Conservation (phyloP, 1,139 yeast species). For the Pichia sp. region DNA sequence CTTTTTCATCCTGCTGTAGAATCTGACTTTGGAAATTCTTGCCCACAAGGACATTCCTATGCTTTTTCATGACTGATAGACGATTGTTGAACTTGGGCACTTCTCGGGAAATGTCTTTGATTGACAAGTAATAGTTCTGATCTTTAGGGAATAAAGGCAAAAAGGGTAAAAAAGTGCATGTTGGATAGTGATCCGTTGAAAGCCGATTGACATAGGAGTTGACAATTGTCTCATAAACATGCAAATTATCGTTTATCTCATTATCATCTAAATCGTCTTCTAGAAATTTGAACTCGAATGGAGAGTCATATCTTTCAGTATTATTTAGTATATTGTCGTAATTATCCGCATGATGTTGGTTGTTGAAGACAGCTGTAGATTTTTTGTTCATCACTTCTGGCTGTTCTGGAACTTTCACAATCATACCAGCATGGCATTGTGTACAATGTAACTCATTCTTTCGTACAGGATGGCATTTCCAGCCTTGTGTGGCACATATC, state of each 20-base stretch:
- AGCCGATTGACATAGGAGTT: slow-evolving; percentile 22
- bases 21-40: slow-evolving; percentile 8
- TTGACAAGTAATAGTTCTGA: slow-evolving; percentile 20
- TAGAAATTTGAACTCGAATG: slow-evolving; percentile 8
- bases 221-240: slow-evolving; percentile 17
- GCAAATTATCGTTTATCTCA: slow-evolving; percentile 9
- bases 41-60: slow-evolving; percentile 14
- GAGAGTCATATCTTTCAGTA: slow-evolving; percentile 9
- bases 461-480: slow-evolving; percentile 25
- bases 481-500: slow-evolving; percentile 27
- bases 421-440: slow-evolving; percentile 24
- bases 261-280: slow-evolving; percentile 10
- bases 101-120: slow-evolving; percentile 23
- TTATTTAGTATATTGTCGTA: slow-evolving; percentile 6
- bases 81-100: slow-evolving; percentile 16
- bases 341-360: slow-evolving; percentile 8
- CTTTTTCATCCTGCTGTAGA: slow-evolving; percentile 8
- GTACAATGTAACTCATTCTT: slow-evolving; percentile 27
- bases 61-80: slow-evolving; percentile 13
- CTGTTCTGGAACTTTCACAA: slow-evolving; percentile 13
- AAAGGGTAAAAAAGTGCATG: slow-evolving; percentile 19
- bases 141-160: slow-evolving; percentile 16
- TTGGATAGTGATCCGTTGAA: slow-evolving; percentile 24
- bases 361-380: slow-evolving; percentile 6
- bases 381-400: slow-evolving; percentile 1